Conservation (phyloP, 768 basidiomycete species). For the Leccinum boreale region DNA sequence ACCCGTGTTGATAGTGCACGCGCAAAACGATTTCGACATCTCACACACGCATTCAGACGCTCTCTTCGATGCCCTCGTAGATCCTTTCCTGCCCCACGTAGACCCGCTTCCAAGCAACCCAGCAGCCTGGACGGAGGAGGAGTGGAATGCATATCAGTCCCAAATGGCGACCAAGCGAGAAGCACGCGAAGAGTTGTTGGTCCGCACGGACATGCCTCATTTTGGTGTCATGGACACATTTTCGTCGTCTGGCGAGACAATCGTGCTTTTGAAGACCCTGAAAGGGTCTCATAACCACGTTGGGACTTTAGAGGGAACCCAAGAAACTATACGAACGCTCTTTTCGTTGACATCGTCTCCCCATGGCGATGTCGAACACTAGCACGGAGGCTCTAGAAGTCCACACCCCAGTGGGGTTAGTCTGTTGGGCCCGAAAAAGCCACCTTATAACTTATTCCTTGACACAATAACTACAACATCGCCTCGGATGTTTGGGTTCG, state of each 20-base stretch:
- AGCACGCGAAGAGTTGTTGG: conserved; percentile 44
- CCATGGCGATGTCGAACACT: background rate
- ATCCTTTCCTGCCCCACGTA: conserved; percentile 55
- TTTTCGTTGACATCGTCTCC: conserved; percentile 16
- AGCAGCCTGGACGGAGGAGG: conserved; percentile 32
- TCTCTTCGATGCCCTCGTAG: conserved; percentile 67
- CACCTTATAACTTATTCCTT: background rate
- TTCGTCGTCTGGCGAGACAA: conserved; percentile 38
- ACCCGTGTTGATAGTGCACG: conserved; percentile 71
- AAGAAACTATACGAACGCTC: conserved; percentile 48
- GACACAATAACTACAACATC: background rate
- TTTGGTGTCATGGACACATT: conserved; percentile 59
- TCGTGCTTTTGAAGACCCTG: conserved; percentile 55
- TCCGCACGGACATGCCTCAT: conserved; percentile 40
- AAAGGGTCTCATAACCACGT: conserved; percentile 60
- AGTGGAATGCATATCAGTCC: conserved; percentile 43
- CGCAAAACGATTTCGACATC: conserved; percentile 73
- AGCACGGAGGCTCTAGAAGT: background rate
- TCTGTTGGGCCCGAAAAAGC: background rate
- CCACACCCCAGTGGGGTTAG: background rate
- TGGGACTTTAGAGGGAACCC: conserved; percentile 62
- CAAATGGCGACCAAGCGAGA: conserved; percentile 40
- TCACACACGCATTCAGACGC: conserved; percentile 63
- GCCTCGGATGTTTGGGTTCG: background rate
- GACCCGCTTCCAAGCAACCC: conserved; percentile 35